Evolutionary conservation across 2,329 filamentous ascomycete species (phyloP).

Genomic region (Colletotrichum acutatum): DNA sequence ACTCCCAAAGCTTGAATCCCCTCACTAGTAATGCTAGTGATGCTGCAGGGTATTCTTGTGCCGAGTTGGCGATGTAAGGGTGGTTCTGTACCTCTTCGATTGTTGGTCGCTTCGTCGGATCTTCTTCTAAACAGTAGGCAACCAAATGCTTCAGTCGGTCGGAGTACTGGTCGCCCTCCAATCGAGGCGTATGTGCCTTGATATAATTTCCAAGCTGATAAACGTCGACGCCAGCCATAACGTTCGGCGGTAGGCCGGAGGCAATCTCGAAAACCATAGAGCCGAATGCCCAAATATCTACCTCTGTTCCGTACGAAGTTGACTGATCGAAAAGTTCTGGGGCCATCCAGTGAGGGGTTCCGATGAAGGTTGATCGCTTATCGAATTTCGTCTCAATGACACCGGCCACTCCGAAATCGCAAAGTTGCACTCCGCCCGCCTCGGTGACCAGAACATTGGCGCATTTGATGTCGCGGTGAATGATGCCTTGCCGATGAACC

Average conservation of each 20-base stretch:
- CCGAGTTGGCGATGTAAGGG: constrained; percentile 73
- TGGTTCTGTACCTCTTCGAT: constrained; percentile 78
- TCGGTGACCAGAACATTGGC: constrained; percentile 86
- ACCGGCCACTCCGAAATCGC: constrained; percentile 86
- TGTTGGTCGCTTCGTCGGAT: constrained; percentile 74
- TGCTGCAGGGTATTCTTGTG: constrained; percentile 70
- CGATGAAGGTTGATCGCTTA: constrained; percentile 84
- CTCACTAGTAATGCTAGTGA: constrained; percentile 74
- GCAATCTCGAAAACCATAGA: constrained; percentile 86
- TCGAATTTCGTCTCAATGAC: constrained; percentile 80
- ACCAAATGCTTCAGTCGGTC: constrained; percentile 75
- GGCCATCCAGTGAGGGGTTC: constrained; percentile 89
- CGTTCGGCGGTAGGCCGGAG: constrained; percentile 79
- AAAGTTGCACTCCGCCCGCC: constrained; percentile 80
- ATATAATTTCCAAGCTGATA: constrained; percentile 63
- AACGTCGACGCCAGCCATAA: constrained; percentile 62
- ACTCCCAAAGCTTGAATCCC: constrained; percentile 81
- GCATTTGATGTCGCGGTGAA: constrained; percentile 78
- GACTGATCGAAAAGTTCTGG: constrained; percentile 78
- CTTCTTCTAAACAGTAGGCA: constrained; percentile 77
- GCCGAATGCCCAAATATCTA: constrained; percentile 88
- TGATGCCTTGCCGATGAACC: constrained; percentile 76
- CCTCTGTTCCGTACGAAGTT: constrained; percentile 75
- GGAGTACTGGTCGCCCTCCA: constrained; percentile 79
- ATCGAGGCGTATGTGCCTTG: constrained; percentile 71